phyloP scores from a whole-genome alignment of 139 green algal genomes.

The Coelastrella sp. region DNA sequence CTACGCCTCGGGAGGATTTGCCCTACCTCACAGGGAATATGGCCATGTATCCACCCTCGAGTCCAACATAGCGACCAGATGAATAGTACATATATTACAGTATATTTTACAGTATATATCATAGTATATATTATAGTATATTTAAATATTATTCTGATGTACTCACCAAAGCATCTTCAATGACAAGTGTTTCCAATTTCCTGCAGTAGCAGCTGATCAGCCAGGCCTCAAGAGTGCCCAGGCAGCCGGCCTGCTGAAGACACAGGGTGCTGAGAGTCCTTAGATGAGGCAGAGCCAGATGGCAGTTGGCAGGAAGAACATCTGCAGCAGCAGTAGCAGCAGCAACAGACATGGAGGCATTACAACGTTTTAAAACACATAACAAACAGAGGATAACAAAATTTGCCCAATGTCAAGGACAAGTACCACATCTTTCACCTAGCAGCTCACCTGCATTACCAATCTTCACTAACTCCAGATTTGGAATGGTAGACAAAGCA shows the following conservation, averaged over 20 bases:
- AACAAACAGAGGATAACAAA: not conserved
- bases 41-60: too few relatives aligned
- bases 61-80: too few relatives aligned
- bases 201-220: conserved; percentile 13
- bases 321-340: not conserved
- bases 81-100: too few relatives aligned
- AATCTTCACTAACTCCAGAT: conserved; percentile 15
- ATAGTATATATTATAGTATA: too few relatives aligned
- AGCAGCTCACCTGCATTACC: not conserved
- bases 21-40: too few relatives aligned
- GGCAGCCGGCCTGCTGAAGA: not conserved
- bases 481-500: not conserved
- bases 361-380: not conserved
- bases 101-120: too few relatives aligned
- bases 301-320: not conserved
- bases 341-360: not conserved
- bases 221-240: not conserved
- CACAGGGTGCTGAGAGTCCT: not conserved
- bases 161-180: not conserved
- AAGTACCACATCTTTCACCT: not conserved
- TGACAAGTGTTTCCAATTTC: not conserved
- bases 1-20: too few relatives aligned
- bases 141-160: too few relatives aligned
- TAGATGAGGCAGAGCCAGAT: not conserved
- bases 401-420: not conserved